phyloP scores from a whole-genome alignment of 163 green algal species.

The Scenedesmus sp. region DNA sequence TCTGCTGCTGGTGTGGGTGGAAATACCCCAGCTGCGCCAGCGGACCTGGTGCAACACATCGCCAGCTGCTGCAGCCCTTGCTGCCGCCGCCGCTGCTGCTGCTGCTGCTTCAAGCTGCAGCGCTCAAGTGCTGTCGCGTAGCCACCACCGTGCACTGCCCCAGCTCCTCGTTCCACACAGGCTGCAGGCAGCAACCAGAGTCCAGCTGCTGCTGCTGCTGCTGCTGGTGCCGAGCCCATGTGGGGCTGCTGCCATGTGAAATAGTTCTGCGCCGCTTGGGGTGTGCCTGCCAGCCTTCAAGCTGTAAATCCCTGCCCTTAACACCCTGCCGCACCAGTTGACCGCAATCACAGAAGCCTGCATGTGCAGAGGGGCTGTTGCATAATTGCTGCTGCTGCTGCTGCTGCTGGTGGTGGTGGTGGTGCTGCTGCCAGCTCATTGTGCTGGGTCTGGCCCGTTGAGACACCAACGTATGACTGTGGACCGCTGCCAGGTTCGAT shows the following conservation, averaged over 20 bases:
- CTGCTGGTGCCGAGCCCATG: background rate
- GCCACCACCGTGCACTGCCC: background rate
- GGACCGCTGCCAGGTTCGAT: background rate
- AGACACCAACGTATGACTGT: background rate
- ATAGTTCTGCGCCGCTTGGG: slow-evolving; percentile 1
- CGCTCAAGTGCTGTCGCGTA: background rate
- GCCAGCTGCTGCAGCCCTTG: background rate
- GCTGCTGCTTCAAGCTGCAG: slow-evolving; percentile 18
- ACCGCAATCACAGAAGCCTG: background rate
- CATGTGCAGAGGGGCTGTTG: background rate
- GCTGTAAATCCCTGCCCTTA: background rate
- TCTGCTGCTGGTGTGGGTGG: background rate
- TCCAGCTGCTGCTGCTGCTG: slow-evolving; percentile 27
- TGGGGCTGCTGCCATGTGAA: background rate
- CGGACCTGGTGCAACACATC: background rate
- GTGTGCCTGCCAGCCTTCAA: background rate
- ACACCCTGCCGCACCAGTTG: background rate
- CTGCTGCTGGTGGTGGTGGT: background rate
- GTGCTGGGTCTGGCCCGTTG: background rate
- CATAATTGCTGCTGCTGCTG: no score
- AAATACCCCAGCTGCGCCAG: background rate
- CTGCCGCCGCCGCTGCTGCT: slow-evolving; percentile 21
- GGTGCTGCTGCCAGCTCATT: no score
- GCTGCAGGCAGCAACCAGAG: background rate
- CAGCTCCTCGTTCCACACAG: background rate